A percentile compares a stretch with the other conserved stretches of the same genome.
phyloP scores from a whole-genome alignment of 192 early-diverging fungal species.

The Mortierella claussenii region DNA sequence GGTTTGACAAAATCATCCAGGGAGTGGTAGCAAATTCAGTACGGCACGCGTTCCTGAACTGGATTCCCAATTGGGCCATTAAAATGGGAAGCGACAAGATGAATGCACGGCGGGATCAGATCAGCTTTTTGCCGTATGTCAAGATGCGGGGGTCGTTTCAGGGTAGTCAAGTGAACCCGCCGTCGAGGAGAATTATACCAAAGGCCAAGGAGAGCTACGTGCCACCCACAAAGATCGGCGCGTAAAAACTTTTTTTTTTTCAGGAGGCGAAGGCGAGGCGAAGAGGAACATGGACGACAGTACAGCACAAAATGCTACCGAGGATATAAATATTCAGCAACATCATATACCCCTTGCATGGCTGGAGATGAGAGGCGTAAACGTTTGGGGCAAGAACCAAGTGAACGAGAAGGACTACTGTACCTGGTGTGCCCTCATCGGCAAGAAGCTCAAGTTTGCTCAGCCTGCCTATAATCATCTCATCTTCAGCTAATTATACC shows the following conservation, averaged over 20 bases:
- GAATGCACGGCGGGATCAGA: constrained; percentile 6
- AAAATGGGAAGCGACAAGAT: constrained; percentile 4
- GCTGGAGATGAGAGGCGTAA: no score
- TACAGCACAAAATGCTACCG: no score
- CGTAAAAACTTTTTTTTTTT: no score
- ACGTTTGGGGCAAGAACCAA: no score
- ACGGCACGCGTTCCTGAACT: constrained; percentile 9
- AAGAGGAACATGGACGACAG: no score
- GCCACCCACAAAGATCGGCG: neutral
- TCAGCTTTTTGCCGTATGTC: constrained; percentile 16
- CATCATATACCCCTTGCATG: neutral
- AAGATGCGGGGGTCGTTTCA: constrained; percentile 13
- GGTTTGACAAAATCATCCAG: no score
- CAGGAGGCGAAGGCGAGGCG: no score
- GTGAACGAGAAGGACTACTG: no score
- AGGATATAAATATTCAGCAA: constrained; percentile 1
- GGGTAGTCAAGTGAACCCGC: constrained; percentile 4
- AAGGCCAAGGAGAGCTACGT: neutral
- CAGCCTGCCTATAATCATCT: neutral
- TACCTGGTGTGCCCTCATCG: neutral
- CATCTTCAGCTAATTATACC: neutral
- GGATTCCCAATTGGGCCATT: constrained; percentile 20
- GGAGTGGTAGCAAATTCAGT: neutral
- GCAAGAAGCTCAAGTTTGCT: neutral
- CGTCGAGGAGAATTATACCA: neutral